Evolutionary conservation across 805 yeast genomes (phyloP).

Genomic region (Ogataea saltuana): DNA sequence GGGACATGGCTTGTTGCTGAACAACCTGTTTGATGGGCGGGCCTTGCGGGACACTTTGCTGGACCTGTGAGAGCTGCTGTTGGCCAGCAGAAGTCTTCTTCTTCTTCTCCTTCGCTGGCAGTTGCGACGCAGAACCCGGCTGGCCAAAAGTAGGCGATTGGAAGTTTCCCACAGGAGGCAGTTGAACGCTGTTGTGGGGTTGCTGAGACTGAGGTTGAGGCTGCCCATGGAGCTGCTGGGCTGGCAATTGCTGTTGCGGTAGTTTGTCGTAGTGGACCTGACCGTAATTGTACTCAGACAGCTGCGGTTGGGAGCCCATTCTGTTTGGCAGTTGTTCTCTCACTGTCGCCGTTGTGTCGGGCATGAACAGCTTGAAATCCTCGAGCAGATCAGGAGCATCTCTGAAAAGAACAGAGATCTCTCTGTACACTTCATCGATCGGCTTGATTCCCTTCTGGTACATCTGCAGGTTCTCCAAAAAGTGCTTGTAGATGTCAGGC

Average conservation of each 20-base stretch:
- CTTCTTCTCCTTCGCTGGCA: constrained; percentile 30
- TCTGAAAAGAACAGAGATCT: constrained; percentile 83
- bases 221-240: constrained; percentile 17
- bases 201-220: constrained; percentile 25
- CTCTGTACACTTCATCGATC: constrained; percentile 91
- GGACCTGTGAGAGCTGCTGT: constrained; percentile 22
- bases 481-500: constrained; percentile 94
- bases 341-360: constrained; percentile 57
- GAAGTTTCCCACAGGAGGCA: constrained; percentile 89
- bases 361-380: constrained; percentile 93
- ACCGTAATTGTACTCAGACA: constrained; percentile 24
- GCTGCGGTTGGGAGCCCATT: constrained; percentile 15
- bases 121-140: constrained; percentile 21
- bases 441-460: constrained; percentile 96
- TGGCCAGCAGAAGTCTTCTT: constrained; percentile 28
- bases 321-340: constrained; percentile 32
- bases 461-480: constrained; percentile 91
- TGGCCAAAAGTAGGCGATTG: constrained; percentile 58
- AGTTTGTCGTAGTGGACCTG: constrained; percentile 22
- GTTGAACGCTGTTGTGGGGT: constrained; percentile 43
- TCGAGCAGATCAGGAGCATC: constrained; percentile 93
- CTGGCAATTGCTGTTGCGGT: constrained; percentile 9
- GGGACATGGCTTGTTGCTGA: constrained; percentile 19
- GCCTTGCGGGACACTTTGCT: constrained; percentile 26
- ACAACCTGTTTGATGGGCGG: constrained; percentile 18